Percentiles rank a stretch among this genome's conserved stretches.
Conservation (phyloP, 164 flowering plant genomes). For the Umbellularia californica region DNA sequence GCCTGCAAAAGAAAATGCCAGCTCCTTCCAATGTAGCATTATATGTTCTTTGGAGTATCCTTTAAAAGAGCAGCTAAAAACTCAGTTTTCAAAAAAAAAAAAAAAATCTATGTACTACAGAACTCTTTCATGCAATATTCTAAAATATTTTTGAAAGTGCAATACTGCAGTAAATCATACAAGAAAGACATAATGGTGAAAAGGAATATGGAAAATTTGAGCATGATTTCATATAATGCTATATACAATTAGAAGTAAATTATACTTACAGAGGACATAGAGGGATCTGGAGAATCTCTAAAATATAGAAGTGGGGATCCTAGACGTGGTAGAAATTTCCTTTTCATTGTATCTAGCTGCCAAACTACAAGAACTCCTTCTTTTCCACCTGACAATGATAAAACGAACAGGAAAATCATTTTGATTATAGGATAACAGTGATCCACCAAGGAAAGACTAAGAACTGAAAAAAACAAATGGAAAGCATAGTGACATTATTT, state of each 20-base stretch:
- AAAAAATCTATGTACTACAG: too few species aligned
- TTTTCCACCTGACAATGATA: conserved; percentile 56
- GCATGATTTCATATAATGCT: not conserved
- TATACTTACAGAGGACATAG: conserved; percentile 70
- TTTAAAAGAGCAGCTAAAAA: too few species aligned
- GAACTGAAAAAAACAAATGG: not conserved
- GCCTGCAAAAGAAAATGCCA: too few species aligned
- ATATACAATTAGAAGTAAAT: not conserved
- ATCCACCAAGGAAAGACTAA: not conserved
- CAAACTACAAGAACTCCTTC: conserved; percentile 97
- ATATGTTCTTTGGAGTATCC: too few species aligned
- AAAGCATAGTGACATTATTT: not conserved
- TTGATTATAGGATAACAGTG: not conserved
- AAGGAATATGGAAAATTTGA: not conserved
- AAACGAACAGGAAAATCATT: not conserved
- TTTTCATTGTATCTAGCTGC: conserved; percentile 92
- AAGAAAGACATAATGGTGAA: not conserved
- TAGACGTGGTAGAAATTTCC: conserved; percentile 77
- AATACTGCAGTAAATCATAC: too few species aligned
- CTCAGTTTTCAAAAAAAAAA: too few species aligned
- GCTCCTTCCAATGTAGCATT: too few species aligned
- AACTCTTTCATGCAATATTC: too few species aligned
- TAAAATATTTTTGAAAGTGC: too few species aligned
- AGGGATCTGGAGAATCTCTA: conserved; percentile 67
- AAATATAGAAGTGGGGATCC: conserved; percentile 79